These are phyloP conservation scores for Fusarium lateritium DNA, from an alignment of 2,329 filamentous ascomycete genomes.

Conservation along the genomic window DNA sequence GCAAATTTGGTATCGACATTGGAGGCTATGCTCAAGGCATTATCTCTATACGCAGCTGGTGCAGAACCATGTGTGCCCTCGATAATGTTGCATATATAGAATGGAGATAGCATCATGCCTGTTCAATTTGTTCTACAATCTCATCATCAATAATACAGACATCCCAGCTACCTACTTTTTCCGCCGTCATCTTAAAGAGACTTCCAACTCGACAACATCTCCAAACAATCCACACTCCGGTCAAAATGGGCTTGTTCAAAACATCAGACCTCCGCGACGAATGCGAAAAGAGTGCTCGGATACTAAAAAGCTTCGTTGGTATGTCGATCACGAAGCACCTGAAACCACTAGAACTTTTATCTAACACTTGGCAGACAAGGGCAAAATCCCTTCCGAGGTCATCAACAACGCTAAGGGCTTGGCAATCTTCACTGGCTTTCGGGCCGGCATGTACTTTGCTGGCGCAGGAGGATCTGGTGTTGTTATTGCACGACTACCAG, in stretches of 20 bases:
- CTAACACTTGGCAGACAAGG: constrained; percentile 1
- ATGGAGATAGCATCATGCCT: not conserved
- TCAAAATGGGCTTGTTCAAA: constrained; percentile 10
- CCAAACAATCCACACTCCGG: not conserved
- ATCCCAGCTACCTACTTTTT: not conserved
- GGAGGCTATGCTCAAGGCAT: not conserved
- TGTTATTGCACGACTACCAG: not conserved
- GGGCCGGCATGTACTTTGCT: constrained; percentile 25
- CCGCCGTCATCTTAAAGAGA: too few species aligned
- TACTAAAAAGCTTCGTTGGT: constrained; percentile 17
- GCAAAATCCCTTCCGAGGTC: not conserved
- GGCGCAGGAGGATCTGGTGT: constrained; percentile 20
- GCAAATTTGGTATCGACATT: not conserved
- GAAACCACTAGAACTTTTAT: rapidly evolving
- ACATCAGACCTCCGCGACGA: constrained; percentile 3
- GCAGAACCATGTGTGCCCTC: rapidly evolving
- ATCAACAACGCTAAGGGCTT: constrained; percentile 19
- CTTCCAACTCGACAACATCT: not conserved
- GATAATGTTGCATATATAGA: not conserved
- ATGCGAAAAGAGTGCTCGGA: constrained; percentile 17
- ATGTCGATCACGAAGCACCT: not conserved
- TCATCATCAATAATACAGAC: not conserved
- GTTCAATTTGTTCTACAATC: rapidly evolving
- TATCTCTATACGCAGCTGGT: constrained; percentile 1
- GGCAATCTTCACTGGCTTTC: constrained; percentile 15